Percentiles rank a stretch among this genome's conserved stretches.
Evolutionary conservation across 169 alveolate species (phyloP).

Genomic region (Plasmodium gallinaceum): DNA sequence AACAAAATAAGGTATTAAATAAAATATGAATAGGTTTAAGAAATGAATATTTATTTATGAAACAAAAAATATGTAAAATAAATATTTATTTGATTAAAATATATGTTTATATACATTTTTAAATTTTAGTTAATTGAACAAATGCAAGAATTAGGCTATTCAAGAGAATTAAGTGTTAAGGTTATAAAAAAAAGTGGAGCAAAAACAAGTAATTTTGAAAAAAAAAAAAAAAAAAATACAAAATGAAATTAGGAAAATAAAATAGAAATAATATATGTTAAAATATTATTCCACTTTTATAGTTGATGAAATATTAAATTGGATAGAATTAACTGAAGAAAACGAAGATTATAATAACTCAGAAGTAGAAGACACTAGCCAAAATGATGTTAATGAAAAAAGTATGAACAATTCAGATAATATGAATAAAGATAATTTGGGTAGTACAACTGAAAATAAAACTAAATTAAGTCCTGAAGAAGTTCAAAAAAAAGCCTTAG

Average conservation of each 20-base stretch:
- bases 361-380: conserved; percentile 1
- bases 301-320: conserved; percentile 69
- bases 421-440: background rate
- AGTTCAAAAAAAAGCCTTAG: conserved; percentile 67
- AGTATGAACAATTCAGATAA: background rate
- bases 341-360: background rate
- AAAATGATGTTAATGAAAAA: background rate
- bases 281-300: background rate
- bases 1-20: too few relatives aligned
- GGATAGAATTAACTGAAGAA: conserved; percentile 61
- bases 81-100: too few relatives aligned
- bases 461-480: conserved; percentile 61
- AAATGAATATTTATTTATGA: too few relatives aligned
- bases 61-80: too few relatives aligned
- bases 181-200: conserved; percentile 62
- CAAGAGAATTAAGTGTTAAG: conserved; percentile 37
- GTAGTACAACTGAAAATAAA: conserved; percentile 4
- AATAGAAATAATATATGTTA: background rate
- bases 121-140: conserved; percentile 43
- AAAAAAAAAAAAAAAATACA: background rate
- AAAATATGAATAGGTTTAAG: too few relatives aligned
- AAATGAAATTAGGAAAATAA: background rate
- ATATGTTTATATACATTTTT: background rate
- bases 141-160: conserved; percentile 55
- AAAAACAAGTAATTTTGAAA: conserved; percentile 41